Percentiles rank a stretch among this genome's conserved stretches.
phyloP scores from a whole-genome alignment of 805 yeast genomes.

The Cyberlindnera maritima region DNA sequence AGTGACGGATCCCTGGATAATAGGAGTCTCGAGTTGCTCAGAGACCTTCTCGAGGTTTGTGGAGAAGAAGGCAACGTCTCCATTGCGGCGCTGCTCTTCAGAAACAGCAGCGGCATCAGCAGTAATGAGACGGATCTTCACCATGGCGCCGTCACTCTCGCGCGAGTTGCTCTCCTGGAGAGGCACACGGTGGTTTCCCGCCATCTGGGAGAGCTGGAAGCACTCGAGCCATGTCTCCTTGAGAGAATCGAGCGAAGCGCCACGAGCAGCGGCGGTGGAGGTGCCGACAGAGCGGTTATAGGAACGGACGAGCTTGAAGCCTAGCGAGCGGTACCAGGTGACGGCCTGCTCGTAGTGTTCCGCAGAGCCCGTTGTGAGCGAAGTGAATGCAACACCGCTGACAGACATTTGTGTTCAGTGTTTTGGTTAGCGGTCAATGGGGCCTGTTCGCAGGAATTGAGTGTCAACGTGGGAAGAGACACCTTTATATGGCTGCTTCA shows the following conservation, averaged over 20 bases:
- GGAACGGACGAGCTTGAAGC: slow-evolving; percentile 58
- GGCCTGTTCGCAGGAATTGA: not conserved
- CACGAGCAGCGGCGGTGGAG: slow-evolving; percentile 39
- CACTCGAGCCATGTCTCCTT: slow-evolving; percentile 73
- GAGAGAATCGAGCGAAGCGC: slow-evolving; percentile 63
- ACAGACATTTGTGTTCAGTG: slow-evolving; percentile 19
- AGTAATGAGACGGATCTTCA: slow-evolving; percentile 42
- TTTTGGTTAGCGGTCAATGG: not conserved
- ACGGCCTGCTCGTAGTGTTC: slow-evolving; percentile 44
- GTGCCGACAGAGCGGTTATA: slow-evolving; percentile 48
- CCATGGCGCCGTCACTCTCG: slow-evolving; percentile 43
- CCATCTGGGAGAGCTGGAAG: slow-evolving; percentile 56
- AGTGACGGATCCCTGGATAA: slow-evolving; percentile 19
- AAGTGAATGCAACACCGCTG: slow-evolving; percentile 50
- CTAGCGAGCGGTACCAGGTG: slow-evolving; percentile 57
- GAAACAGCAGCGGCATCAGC: slow-evolving; percentile 13
- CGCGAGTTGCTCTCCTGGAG: slow-evolving; percentile 40
- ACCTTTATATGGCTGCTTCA: not conserved
- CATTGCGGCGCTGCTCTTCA: slow-evolving; percentile 32
- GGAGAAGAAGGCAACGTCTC: slow-evolving; percentile 40
- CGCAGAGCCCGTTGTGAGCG: slow-evolving; percentile 56
- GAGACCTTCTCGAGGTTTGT: slow-evolving; percentile 34
- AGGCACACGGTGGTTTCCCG: slow-evolving; percentile 57
- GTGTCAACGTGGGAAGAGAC: too few relatives aligned
- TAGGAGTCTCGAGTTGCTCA: slow-evolving; percentile 18